Evolutionary conservation across 2,329 filamentous ascomycete species (phyloP).

Genomic region (Fusarium brachygibbosum): DNA sequence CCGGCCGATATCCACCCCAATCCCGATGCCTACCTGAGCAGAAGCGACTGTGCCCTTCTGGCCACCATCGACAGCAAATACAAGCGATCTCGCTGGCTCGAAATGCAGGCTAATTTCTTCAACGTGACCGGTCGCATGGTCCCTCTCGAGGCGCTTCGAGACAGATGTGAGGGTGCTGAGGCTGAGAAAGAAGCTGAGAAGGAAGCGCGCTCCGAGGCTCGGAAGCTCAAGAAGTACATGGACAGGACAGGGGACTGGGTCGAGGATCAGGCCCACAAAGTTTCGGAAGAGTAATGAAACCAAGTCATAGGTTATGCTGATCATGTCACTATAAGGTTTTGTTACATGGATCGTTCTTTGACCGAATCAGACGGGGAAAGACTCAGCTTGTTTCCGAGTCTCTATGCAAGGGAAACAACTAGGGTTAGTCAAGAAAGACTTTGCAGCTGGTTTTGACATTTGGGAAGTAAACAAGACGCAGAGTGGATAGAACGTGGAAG

Average conservation of each 20-base stretch:
- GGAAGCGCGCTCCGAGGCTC: slow-evolving; percentile 11
- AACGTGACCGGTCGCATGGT: slow-evolving; percentile 60
- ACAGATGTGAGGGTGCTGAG: slow-evolving; percentile 53
- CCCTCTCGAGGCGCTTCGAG: slow-evolving; percentile 55
- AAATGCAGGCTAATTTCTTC: slow-evolving; percentile 61
- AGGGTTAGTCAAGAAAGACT: neutral
- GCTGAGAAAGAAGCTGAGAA: slow-evolving; percentile 24
- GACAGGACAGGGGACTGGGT: slow-evolving; percentile 45
- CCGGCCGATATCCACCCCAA: slow-evolving; percentile 41
- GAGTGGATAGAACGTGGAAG: slow-evolving; percentile 9
- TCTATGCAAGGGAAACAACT: slow-evolving; percentile 3
- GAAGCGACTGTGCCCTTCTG: slow-evolving; percentile 54
- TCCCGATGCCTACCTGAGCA: slow-evolving; percentile 47
- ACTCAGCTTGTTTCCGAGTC: slow-evolving; percentile 8
- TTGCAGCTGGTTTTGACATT: slow-evolving; percentile 6
- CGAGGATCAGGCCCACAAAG: slow-evolving; percentile 4
- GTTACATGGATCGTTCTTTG: slow-evolving; percentile 7
- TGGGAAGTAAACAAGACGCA: slow-evolving; percentile 10
- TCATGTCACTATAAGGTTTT: slow-evolving; percentile 2
- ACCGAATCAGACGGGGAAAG: neutral
- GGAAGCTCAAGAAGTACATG: slow-evolving; percentile 7
- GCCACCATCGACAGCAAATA: slow-evolving; percentile 53
- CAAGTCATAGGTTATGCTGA: neutral
- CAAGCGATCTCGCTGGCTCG: slow-evolving; percentile 55
- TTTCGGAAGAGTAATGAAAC: slow-evolving; percentile 3